Evolutionary conservation across 495 filamentous ascomycete species (phyloP).

Genomic region (Trichoderma gamsii): DNA sequence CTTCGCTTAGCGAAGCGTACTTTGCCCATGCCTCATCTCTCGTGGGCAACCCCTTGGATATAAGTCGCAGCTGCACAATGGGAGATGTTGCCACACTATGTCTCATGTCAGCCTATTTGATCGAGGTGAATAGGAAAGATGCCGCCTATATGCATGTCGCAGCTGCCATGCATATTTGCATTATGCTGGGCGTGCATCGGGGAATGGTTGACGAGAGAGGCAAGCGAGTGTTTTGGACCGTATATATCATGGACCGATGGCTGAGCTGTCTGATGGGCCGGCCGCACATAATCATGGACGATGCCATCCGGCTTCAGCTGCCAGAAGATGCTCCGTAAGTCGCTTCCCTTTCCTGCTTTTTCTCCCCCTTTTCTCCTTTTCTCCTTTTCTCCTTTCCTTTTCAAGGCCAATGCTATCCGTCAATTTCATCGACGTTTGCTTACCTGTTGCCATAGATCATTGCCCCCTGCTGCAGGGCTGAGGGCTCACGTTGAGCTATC

Average conservation of each 20-base stretch:
- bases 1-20: constrained; percentile 25
- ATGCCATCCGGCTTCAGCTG: constrained; percentile 29
- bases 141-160: constrained; percentile 33
- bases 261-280: constrained; percentile 39
- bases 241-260: constrained; percentile 39
- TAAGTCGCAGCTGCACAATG: constrained; percentile 23
- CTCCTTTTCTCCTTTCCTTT: no score
- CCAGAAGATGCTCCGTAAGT: constrained; percentile 31
- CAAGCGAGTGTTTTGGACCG: constrained; percentile 38
- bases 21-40: constrained; percentile 31
- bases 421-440: neutral
- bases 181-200: constrained; percentile 33
- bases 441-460: constrained; percentile 17
- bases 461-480: constrained; percentile 33
- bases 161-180: constrained; percentile 31
- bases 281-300: constrained; percentile 30
- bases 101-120: constrained; percentile 34
- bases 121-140: constrained; percentile 37
- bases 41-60: constrained; percentile 34
- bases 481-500: constrained; percentile 34
- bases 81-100: constrained; percentile 30
- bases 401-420: no score
- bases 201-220: constrained; percentile 27
- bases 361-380: neutral
- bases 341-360: neutral